A percentile compares a stretch with the other conserved stretches of the same genome.
phyloP scores from a whole-genome alignment of 1,139 yeast genomes.

The Wickerhamomyces sp. region DNA sequence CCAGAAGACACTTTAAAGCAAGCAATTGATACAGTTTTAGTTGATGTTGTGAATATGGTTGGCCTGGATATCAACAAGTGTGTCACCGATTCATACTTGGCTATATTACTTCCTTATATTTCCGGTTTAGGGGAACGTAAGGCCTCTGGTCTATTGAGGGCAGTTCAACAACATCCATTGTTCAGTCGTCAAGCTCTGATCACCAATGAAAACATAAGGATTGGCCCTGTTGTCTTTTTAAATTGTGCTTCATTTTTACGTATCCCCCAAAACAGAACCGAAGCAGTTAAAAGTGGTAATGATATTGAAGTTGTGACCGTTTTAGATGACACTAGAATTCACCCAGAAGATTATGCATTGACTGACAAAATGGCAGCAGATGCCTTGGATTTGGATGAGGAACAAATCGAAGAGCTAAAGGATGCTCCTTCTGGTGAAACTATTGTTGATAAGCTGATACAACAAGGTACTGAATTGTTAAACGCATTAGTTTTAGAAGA shows the following conservation, averaged over 20 bases:
- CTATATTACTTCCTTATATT: slow-evolving; percentile 68
- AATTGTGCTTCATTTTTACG: slow-evolving; percentile 89
- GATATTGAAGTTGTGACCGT: slow-evolving; percentile 64
- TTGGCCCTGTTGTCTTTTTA: slow-evolving; percentile 77
- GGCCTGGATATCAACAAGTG: slow-evolving; percentile 95
- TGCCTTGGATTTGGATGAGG: slow-evolving; percentile 94
- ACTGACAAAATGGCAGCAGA: slow-evolving; percentile 98
- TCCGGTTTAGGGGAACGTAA: slow-evolving; percentile 96
- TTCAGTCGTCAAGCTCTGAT: slow-evolving; percentile 67
- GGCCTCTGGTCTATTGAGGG: slow-evolving; percentile 81
- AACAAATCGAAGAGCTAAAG: slow-evolving; percentile 79
- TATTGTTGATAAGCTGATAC: slow-evolving; percentile 57
- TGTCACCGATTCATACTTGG: slow-evolving; percentile 65
- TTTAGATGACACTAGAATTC: slow-evolving; percentile 92
- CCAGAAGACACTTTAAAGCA: slow-evolving; percentile 59
- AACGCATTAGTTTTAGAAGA: slow-evolving; percentile 87
- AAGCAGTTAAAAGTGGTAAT: slow-evolving; percentile 32
- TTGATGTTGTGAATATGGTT: slow-evolving; percentile 84
- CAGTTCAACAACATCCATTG: slow-evolving; percentile 72
- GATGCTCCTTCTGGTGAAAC: slow-evolving; percentile 70
- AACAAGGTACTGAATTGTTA: slow-evolving; percentile 75
- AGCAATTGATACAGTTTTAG: slow-evolving; percentile 77
- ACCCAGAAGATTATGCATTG: slow-evolving; percentile 94
- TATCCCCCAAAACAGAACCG: slow-evolving; percentile 58
- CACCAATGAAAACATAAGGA: slow-evolving; percentile 56